Evolutionary conservation across 768 basidiomycete species (phyloP).

Genomic region (Galerina marginata): DNA sequence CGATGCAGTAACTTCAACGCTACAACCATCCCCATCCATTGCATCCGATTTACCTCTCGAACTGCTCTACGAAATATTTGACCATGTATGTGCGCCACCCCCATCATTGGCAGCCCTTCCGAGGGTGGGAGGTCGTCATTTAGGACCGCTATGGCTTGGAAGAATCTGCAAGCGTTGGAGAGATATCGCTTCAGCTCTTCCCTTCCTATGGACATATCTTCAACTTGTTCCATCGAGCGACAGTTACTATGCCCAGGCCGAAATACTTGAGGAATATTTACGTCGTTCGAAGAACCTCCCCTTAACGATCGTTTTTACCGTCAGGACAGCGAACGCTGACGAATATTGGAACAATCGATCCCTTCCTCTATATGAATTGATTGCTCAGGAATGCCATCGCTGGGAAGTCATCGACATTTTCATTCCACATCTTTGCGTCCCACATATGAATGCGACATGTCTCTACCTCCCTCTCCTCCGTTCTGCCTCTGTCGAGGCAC

Average conservation of each 20-base stretch:
- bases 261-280: too few relatives aligned
- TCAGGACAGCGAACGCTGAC: too few relatives aligned
- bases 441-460: neutral
- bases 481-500: neutral
- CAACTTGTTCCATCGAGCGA: neutral
- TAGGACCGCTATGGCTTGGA: slow-evolving; percentile 12
- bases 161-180: slow-evolving; percentile 16
- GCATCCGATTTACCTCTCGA: slow-evolving; percentile 12
- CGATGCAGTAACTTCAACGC: too few relatives aligned
- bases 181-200: slow-evolving; percentile 10
- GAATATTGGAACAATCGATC: neutral
- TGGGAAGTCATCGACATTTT: slow-evolving; percentile 12
- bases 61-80: slow-evolving; percentile 1
- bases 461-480: neutral
- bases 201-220: slow-evolving; percentile 14
- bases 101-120: neutral
- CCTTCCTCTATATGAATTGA: slow-evolving; percentile 4
- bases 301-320: too few relatives aligned
- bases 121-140: neutral
- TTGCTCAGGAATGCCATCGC: slow-evolving; percentile 5
- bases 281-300: too few relatives aligned
- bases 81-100: neutral
- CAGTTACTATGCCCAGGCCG: too few relatives aligned
- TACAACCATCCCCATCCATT: too few relatives aligned
- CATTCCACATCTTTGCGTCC: neutral